Evolutionary conservation across 805 yeast species (phyloP).

Genomic region (Vanderwaltozyma verrucispora): DNA sequence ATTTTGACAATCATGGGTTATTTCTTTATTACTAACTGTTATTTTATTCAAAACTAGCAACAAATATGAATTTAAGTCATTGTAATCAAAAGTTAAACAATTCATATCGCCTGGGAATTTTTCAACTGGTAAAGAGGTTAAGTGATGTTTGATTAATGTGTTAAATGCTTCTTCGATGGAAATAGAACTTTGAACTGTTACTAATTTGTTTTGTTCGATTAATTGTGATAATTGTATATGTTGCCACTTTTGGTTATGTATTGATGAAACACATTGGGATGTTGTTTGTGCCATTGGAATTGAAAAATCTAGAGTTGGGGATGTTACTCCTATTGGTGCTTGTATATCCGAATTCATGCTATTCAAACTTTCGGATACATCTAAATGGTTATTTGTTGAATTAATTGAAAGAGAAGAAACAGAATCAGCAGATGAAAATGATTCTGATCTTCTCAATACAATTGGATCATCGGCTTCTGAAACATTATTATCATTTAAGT

Average conservation of each 20-base stretch:
- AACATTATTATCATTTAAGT: conserved; percentile 1
- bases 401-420: conserved; percentile 2
- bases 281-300: background rate
- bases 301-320: background rate
- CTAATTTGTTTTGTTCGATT: conserved; percentile 67
- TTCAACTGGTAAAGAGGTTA: conserved; percentile 81
- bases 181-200: conserved; percentile 51
- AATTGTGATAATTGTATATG: conserved; percentile 61
- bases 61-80: conserved; percentile 81
- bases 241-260: conserved; percentile 46
- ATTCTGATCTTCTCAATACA: conserved; percentile 2
- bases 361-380: conserved; percentile 1
- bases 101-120: conserved; percentile 44
- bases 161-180: conserved; percentile 88
- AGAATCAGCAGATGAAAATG: conserved; percentile 3
- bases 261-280: conserved; percentile 6
- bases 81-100: conserved; percentile 82
- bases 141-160: conserved; percentile 54
- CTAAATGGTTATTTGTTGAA: conserved; percentile 3
- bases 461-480: conserved; percentile 1
- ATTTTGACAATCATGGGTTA: conserved; percentile 51
- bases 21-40: conserved; percentile 27
- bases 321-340: background rate
- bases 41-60: conserved; percentile 73
- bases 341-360: no score